Conservation (phyloP, 139 green algal species). For the Bryopsis sp. region DNA sequence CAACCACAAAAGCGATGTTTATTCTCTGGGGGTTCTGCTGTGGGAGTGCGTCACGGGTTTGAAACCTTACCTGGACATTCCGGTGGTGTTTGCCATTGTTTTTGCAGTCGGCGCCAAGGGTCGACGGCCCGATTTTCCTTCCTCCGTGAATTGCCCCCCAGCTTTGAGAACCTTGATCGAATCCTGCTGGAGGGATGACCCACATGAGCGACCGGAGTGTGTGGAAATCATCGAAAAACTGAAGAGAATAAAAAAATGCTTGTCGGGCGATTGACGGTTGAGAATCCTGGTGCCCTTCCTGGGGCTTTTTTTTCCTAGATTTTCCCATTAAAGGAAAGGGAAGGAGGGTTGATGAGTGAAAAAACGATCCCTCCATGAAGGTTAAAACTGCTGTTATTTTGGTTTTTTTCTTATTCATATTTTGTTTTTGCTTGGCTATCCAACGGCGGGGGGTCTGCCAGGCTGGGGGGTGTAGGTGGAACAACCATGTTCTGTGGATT, state of each 20-base stretch:
- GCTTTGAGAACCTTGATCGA: background rate
- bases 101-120: background rate
- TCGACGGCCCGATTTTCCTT: background rate
- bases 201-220: background rate
- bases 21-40: slow-evolving; percentile 23
- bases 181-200: background rate
- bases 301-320: too few species aligned
- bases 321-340: too few species aligned
- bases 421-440: too few species aligned
- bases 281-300: too few species aligned
- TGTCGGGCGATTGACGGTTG: background rate
- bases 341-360: too few species aligned
- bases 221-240: background rate
- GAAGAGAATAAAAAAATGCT: background rate
- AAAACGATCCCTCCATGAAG: too few species aligned
- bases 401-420: too few species aligned
- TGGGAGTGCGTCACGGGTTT: background rate
- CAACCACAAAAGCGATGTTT: slow-evolving; percentile 33
- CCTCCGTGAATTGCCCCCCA: background rate
- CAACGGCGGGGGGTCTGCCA: too few species aligned
- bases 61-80: background rate
- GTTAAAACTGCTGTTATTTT: too few species aligned
- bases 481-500: too few species aligned
- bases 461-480: too few species aligned
- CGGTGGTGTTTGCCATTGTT: background rate